These are phyloP conservation scores for Uronychia setigera DNA, from an alignment of 73 alveolate genomes.

Conservation along the genomic window DNA sequence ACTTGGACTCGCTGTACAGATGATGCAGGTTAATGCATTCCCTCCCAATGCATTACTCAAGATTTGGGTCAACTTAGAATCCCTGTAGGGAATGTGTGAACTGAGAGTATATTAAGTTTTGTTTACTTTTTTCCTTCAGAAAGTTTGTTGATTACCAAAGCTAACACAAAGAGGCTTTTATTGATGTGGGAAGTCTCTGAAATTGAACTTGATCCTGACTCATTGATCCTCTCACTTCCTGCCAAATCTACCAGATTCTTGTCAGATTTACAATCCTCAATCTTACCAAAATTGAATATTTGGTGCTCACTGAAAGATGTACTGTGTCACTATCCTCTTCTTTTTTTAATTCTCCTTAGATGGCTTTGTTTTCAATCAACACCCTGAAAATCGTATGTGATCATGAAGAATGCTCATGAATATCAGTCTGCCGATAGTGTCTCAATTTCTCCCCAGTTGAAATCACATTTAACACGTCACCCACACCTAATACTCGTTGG, in stretches of 20 bases:
- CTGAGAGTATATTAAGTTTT: not conserved
- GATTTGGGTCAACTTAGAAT: conserved; percentile 90
- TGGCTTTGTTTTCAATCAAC: conserved; percentile 11
- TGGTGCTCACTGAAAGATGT: conserved; percentile 29
- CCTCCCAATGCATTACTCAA: conserved; percentile 94
- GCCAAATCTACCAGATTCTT: conserved; percentile 95
- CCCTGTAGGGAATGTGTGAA: conserved; percentile 93
- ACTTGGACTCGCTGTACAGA: conserved; percentile 90
- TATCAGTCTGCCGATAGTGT: conserved; percentile 87
- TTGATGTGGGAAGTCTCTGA: conserved; percentile 93
- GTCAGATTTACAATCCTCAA: conserved; percentile 25
- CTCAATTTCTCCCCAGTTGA: conserved; percentile 90
- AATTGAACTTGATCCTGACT: conserved; percentile 66
- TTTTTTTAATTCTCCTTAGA: not conserved
- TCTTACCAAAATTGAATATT: conserved; percentile 35
- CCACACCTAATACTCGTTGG: conserved; percentile 67
- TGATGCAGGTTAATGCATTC: conserved; percentile 87
- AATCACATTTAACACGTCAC: conserved; percentile 79
- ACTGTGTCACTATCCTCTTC: conserved; percentile 40
- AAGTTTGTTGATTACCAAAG: conserved; percentile 82
- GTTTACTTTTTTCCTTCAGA: conserved; percentile 69
- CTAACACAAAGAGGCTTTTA: conserved; percentile 81
- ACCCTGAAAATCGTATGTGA: conserved; percentile 93
- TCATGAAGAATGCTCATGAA: conserved; percentile 94
- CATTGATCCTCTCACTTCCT: conserved; percentile 94